Percentiles rank a stretch among this genome's conserved stretches.
These are phyloP conservation scores for Panellus pusillus DNA, from an alignment of 768 basidiomycete genomes.

Conservation along the genomic window DNA sequence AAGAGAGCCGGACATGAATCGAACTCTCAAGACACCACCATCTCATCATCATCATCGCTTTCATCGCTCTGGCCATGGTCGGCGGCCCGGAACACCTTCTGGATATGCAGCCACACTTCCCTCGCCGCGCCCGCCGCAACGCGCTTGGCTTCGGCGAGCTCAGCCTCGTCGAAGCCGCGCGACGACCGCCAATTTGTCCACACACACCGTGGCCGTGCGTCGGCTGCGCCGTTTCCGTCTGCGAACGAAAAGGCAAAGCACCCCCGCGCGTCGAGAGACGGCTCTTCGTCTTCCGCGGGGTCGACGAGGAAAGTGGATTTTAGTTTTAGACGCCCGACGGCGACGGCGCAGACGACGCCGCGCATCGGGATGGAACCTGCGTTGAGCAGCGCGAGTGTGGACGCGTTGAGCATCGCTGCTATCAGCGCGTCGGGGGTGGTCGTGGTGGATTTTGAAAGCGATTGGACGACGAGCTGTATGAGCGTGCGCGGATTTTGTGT, in stretches of 20 bases:
- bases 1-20: not conserved
- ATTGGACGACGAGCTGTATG: slow-evolving; percentile 77
- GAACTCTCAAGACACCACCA: slow-evolving; percentile 7
- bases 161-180: slow-evolving; percentile 37
- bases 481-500: slow-evolving; percentile 69
- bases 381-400: slow-evolving; percentile 65
- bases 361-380: slow-evolving; percentile 73
- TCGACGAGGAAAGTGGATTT: slow-evolving; percentile 46
- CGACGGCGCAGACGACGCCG: slow-evolving; percentile 70
- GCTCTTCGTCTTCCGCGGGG: slow-evolving; percentile 46
- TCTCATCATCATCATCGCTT: slow-evolving; percentile 13
- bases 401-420: slow-evolving; percentile 71
- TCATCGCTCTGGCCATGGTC: slow-evolving; percentile 21
- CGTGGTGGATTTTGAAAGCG: slow-evolving; percentile 37
- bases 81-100: not conserved
- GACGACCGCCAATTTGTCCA: slow-evolving; percentile 58
- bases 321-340: slow-evolving; percentile 44
- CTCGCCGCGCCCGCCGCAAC: not conserved
- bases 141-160: too few relatives aligned
- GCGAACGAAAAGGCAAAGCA: slow-evolving; percentile 71
- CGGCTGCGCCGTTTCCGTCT: slow-evolving; percentile 21
- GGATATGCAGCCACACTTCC: slow-evolving; percentile 40
- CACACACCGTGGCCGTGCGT: slow-evolving; percentile 42
- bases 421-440: slow-evolving; percentile 45
- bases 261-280: slow-evolving; percentile 43